These are phyloP conservation scores for Sindora glabra DNA, from an alignment of 306 rosid species.

Conservation along the genomic window DNA sequence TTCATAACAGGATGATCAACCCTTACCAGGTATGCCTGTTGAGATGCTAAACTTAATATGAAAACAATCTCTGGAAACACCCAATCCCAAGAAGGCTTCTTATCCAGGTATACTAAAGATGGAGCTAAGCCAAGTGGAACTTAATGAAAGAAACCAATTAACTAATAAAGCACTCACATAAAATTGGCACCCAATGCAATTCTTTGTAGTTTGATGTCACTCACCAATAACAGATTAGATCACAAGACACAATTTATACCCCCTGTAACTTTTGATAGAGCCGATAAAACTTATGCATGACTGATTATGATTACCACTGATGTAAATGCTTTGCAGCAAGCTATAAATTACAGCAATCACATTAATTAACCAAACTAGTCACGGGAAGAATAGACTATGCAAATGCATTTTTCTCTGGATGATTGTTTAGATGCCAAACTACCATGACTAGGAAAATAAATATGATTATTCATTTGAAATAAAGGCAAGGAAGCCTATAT, in stretches of 20 bases:
- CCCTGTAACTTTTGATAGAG: background rate
- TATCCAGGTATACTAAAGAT: conserved; percentile 27
- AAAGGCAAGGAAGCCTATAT: background rate
- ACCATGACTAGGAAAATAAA: background rate
- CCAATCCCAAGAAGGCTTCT: conserved; percentile 33
- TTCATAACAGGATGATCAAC: conserved; percentile 26
- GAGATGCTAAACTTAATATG: conserved; percentile 25
- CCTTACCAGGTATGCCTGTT: conserved; percentile 62
- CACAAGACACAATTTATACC: background rate
- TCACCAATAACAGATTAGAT: background rate
- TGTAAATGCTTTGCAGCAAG: background rate
- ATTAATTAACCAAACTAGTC: background rate
- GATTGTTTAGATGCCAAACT: background rate
- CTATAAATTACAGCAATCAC: background rate
- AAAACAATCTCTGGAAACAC: conserved; percentile 29
- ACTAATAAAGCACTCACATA: conserved; percentile 19
- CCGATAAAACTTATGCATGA: background rate
- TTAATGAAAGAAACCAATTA: conserved; percentile 28
- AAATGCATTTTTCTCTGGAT: background rate
- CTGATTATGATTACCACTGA: background rate
- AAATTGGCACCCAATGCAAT: conserved; percentile 20
- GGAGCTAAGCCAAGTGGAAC: conserved; percentile 2
- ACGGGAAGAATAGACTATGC: background rate
- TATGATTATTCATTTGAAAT: background rate
- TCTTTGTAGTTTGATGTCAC: background rate